Evolutionary conservation across 2,329 filamentous ascomycete species (phyloP).

Genomic region (Massarina eburnea): DNA sequence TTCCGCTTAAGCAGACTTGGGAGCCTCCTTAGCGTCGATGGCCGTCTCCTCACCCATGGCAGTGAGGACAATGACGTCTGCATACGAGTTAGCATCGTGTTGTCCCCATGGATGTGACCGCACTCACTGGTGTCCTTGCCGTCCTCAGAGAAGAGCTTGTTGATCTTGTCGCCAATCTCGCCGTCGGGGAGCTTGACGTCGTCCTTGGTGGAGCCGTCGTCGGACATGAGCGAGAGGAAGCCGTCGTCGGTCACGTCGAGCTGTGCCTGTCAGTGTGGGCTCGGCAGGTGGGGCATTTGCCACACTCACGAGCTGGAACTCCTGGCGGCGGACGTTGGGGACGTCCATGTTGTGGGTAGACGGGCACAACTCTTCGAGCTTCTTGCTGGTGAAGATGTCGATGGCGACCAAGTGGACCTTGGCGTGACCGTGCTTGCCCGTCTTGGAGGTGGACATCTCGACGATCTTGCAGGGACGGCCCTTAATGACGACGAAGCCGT

Average conservation of each 20-base stretch:
- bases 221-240: conserved; percentile 91
- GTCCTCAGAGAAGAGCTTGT: conserved; percentile 75
- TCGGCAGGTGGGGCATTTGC: conserved; percentile 1
- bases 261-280: conserved; percentile 49
- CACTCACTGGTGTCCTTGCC: conserved; percentile 91
- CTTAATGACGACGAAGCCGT: conserved; percentile 99
- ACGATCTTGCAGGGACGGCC: conserved; percentile 99
- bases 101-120: neutral
- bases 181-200: conserved; percentile 92
- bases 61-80: conserved; percentile 88
- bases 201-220: conserved; percentile 85
- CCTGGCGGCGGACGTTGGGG: conserved; percentile 84
- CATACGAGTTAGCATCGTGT: conserved; percentile 15
- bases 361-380: conserved; percentile 97
- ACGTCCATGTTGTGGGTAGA: conserved; percentile 99
- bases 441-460: conserved; percentile 99
- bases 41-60: conserved; percentile 94
- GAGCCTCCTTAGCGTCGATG: conserved; percentile 93
- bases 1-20: conserved; percentile 46
- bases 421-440: conserved; percentile 99
- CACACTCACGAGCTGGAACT: conserved; percentile 87
- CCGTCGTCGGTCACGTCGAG: conserved; percentile 91
- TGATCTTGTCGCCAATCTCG: conserved; percentile 86
- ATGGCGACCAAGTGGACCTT: conserved; percentile 98
- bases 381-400: conserved; percentile 99